A percentile compares a stretch with the other conserved stretches of the same genome.
Evolutionary conservation across 257 asterid genomes (phyloP).

Genomic region (Voacanga thouarsii): DNA sequence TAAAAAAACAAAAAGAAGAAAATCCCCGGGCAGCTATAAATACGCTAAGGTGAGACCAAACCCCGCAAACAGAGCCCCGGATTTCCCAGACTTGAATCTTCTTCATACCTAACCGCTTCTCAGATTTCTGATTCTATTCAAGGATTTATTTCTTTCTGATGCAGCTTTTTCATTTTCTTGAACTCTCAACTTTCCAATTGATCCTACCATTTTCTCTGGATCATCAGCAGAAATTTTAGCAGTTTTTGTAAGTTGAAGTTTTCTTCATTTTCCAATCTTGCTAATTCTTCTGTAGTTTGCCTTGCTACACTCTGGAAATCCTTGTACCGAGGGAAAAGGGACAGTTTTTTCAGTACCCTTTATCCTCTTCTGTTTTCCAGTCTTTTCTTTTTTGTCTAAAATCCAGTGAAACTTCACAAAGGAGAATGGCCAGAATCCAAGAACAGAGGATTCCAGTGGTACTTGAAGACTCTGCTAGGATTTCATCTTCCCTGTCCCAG

Average conservation of each 20-base stretch:
- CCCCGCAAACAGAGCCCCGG: conserved; percentile 9
- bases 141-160: neutral
- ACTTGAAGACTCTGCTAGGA: conserved; percentile 27
- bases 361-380: neutral
- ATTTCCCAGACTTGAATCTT: conserved; percentile 13
- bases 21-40: conserved; percentile 45
- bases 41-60: conserved; percentile 23
- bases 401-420: conserved; percentile 7
- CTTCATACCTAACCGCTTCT: conserved; percentile 12
- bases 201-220: conserved; percentile 30
- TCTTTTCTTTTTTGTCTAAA: no score
- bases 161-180: conserved; percentile 7
- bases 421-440: conserved; percentile 35
- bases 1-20: no score
- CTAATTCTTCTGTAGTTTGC: neutral
- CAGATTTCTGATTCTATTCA: conserved; percentile 10
- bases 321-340: neutral
- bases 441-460: conserved; percentile 26
- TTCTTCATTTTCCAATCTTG: neutral
- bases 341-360: conserved; percentile 6
- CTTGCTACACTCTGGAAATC: neutral
- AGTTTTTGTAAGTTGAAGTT: neutral
- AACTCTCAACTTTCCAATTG: conserved; percentile 13
- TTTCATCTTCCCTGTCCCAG: conserved; percentile 59
- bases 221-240: conserved; percentile 1